These are phyloP conservation scores for Lachancea mirantina DNA, from an alignment of 805 yeast species.

Conservation along the genomic window DNA sequence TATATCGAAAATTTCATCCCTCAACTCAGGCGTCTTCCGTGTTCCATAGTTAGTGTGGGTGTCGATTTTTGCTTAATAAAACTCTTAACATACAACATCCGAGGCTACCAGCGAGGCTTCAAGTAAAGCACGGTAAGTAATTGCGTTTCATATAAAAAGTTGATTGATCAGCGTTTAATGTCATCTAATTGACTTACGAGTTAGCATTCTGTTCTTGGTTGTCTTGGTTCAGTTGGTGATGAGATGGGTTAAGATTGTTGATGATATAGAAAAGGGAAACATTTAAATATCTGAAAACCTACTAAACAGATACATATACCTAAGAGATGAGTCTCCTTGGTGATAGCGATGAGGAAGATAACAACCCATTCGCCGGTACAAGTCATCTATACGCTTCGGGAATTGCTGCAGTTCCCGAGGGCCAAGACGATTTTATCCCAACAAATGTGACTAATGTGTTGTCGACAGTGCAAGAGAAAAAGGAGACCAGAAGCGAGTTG, in stretches of 20 bases:
- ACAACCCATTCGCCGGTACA: slow-evolving; percentile 35
- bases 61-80: not conserved
- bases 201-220: slow-evolving; percentile 2
- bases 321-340: slow-evolving; percentile 15
- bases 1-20: slow-evolving; percentile 22
- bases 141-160: not conserved
- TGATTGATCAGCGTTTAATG: no score
- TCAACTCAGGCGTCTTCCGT: slow-evolving; percentile 24
- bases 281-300: not conserved
- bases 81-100: slow-evolving; percentile 24
- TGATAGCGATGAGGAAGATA: slow-evolving; percentile 32
- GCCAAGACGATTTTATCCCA: slow-evolving; percentile 13
- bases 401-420: slow-evolving; percentile 23
- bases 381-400: slow-evolving; percentile 34
- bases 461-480: slow-evolving; percentile 7
- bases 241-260: slow-evolving; percentile 1
- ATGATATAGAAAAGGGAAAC: no score
- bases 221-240: not conserved
- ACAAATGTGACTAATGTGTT: slow-evolving; percentile 3
- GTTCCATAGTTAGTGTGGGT: slow-evolving; percentile 1
- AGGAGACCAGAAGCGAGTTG: slow-evolving; percentile 8
- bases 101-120: slow-evolving; percentile 22
- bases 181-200: no score
- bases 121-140: slow-evolving; percentile 13
- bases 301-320: not conserved